Conservation (phyloP, 108 stramenopile genomes). For the Cyclostephanos invisitatus region DNA sequence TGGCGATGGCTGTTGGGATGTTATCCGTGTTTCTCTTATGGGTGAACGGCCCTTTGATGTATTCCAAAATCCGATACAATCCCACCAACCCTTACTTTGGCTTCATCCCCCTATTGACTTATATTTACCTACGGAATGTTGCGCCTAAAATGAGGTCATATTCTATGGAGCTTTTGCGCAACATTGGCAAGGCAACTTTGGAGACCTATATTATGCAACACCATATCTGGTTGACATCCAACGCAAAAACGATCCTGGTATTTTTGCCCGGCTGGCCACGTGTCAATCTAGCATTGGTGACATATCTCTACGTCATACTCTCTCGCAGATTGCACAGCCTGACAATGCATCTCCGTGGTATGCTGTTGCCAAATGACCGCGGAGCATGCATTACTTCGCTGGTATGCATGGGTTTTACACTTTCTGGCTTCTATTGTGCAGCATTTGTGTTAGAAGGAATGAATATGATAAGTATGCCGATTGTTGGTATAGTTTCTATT, state of each 20-base stretch:
- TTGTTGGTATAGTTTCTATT: constrained; percentile 48
- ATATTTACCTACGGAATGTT: constrained; percentile 94
- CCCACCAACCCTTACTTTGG: constrained; percentile 94
- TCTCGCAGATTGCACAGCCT: constrained; percentile 67
- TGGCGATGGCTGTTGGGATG: constrained; percentile 56
- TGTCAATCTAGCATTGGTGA: constrained; percentile 75
- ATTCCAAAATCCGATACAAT: constrained; percentile 90
- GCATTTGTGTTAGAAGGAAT: constrained; percentile 49
- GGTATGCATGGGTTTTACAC: constrained; percentile 34
- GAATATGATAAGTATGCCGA: constrained; percentile 37
- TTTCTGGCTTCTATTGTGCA: constrained; percentile 52
- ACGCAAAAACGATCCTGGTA: constrained; percentile 79
- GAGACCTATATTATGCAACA: constrained; percentile 99
- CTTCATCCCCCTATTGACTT: constrained; percentile 88
- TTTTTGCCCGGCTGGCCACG: constrained; percentile 83
- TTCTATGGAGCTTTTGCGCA: constrained; percentile 85
- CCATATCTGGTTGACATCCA: constrained; percentile 94
- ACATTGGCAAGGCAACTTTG: constrained; percentile 95
- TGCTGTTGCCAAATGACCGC: constrained; percentile 72
- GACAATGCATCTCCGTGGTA: constrained; percentile 69
- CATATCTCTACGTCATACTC: constrained; percentile 60
- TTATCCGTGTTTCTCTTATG: constrained; percentile 66
- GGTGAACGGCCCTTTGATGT: constrained; percentile 76
- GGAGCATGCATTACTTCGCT: constrained; percentile 58
- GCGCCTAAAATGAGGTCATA: constrained; percentile 82